Percentiles rank a stretch among this genome's conserved stretches.
Evolutionary conservation across 2,329 filamentous ascomycete genomes (phyloP).

Genomic region (Lachnellula subtilissima): DNA sequence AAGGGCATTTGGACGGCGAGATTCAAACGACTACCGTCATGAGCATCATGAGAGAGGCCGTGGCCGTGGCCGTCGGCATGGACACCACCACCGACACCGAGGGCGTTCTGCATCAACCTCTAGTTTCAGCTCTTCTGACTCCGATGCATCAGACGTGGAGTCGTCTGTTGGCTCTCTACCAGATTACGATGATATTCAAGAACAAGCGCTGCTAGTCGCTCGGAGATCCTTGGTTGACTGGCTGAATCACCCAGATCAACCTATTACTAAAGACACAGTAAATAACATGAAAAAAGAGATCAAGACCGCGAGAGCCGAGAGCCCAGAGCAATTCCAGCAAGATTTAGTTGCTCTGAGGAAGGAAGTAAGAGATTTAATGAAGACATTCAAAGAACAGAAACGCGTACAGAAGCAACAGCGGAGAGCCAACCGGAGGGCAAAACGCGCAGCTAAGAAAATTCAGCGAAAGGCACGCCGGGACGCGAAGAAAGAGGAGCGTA

Average conservation of each 20-base stretch:
- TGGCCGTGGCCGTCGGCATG: background rate
- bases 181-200: slow-evolving; percentile 46
- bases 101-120: slow-evolving; percentile 13
- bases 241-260: slow-evolving; percentile 46
- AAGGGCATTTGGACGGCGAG: slow-evolving; percentile 13
- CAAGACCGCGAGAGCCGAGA: slow-evolving; percentile 34
- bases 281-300: slow-evolving; percentile 40
- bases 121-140: slow-evolving; percentile 24
- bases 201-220: slow-evolving; percentile 44
- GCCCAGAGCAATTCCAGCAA: slow-evolving; percentile 11
- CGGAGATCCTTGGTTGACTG: slow-evolving; percentile 43
- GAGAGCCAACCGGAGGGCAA: slow-evolving; percentile 22
- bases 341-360: slow-evolving; percentile 37
- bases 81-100: slow-evolving; percentile 4
- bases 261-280: slow-evolving; percentile 43
- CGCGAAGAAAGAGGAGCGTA: slow-evolving; percentile 26
- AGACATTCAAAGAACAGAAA: slow-evolving; percentile 41
- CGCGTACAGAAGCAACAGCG: slow-evolving; percentile 32
- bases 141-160: slow-evolving; percentile 32
- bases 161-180: slow-evolving; percentile 50
- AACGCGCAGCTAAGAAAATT: slow-evolving; percentile 7
- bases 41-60: slow-evolving; percentile 1
- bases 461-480: slow-evolving; percentile 16
- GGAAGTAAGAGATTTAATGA: slow-evolving; percentile 42
- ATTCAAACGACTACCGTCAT: background rate